These are phyloP conservation scores for Dioszegia crocea DNA, from an alignment of 768 basidiomycete genomes.

Conservation along the genomic window DNA sequence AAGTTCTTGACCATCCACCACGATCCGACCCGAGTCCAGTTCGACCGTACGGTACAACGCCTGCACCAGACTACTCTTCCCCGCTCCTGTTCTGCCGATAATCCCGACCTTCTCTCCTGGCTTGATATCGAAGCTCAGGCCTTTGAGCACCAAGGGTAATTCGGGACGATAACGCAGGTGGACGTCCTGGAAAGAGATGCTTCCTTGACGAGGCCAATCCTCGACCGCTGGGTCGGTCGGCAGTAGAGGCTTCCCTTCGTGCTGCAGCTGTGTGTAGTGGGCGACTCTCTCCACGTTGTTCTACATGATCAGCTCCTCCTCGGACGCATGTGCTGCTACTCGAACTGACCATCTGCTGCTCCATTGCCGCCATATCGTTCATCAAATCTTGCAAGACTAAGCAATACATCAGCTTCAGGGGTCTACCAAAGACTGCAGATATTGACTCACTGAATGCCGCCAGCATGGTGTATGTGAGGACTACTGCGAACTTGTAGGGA, in stretches of 20 bases:
- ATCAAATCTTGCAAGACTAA: conserved; percentile 17
- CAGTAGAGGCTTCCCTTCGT: conserved; percentile 62
- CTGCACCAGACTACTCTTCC: conserved; percentile 43
- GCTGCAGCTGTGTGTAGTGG: conserved; percentile 68
- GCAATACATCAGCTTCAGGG: not conserved
- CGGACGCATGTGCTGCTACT: not conserved
- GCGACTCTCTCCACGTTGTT: conserved; percentile 66
- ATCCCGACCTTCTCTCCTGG: conserved; percentile 78
- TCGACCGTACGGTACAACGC: conserved; percentile 63
- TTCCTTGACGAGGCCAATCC: conserved; percentile 71
- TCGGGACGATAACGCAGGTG: conserved; percentile 65
- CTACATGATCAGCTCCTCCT: conserved; percentile 47
- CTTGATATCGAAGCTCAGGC: conserved; percentile 65
- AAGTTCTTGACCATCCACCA: conserved; percentile 52
- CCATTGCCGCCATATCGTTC: conserved; percentile 13
- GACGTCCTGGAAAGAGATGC: conserved; percentile 66
- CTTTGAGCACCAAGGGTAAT: conserved; percentile 70
- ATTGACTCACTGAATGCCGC: conserved; percentile 10
- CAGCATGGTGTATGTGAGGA: conserved; percentile 56
- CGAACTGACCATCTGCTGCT: conserved; percentile 23
- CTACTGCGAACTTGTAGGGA: conserved; percentile 62
- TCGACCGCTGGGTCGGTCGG: conserved; percentile 55
- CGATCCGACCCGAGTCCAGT: conserved; percentile 58
- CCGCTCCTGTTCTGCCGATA: conserved; percentile 63
- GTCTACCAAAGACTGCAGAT: too few relatives aligned